Base-by-base conservation (phyloP, 2,329 filamentous ascomycete species). In the Penicillium paneum region DNA sequence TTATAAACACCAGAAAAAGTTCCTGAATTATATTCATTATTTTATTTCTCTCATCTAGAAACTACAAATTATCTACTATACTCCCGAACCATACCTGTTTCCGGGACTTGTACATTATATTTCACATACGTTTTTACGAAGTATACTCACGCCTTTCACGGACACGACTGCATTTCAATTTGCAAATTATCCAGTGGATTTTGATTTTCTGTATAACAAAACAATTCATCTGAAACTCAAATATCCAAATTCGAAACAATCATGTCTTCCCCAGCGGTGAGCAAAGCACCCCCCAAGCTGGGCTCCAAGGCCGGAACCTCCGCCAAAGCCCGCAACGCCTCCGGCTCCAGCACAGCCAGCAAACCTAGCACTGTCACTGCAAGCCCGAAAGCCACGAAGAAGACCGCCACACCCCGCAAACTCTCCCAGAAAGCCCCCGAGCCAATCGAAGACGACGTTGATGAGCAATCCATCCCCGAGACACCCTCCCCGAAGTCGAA, bases 401-500 rank as follows among this genome's bases (percentile, higher is more conserved):
- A 65, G 49, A 40, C 38, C 11, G n/a, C 58, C n/a, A 61, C 63
- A 3, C 49, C 59, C 5, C 62, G 52, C 40, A 67, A 67, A 46
- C 63, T 67, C 43, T 60, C 62, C 8, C 54, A 62, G 11, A 66
- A 63, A 46, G 56, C 55, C 8, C 62, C 63, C 19, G 44, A 65
- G 34, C 59, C 57, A 12, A 55, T 61, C 35, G 46, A 60, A 28
- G 61, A 66, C 32, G 58, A 64, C 4, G 26, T 40, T 11, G 53
- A 60, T 15, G 56, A 64, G 19, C 48, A 54, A 28, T 64, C 58
- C 1, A 49, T 62, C n/a, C 64, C 58, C 10, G 59, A 57, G 32
- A 64, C 61, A 0, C 63, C 64, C 2, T 65, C 65, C 3, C 62
- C 60, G 11, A 61, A 65, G 36, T 63, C 58, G 8, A 65, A 59